A percentile compares a stretch with the other conserved stretches of the same genome.
phyloP scores from a whole-genome alignment of 768 basidiomycete species.

The Rhizopogon vesiculosus region DNA sequence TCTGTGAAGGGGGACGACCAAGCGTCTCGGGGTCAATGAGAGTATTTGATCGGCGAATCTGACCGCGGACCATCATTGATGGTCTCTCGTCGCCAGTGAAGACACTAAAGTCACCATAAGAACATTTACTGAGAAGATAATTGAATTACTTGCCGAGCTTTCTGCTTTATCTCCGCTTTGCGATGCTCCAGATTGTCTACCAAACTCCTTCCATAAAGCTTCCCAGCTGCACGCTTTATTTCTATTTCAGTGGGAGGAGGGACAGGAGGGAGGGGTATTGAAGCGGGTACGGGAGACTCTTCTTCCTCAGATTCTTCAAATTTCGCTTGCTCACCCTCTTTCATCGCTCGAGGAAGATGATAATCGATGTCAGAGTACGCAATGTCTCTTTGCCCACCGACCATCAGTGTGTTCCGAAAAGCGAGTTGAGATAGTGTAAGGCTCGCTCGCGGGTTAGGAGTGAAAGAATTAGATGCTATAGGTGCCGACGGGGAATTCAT shows the following conservation, averaged over 20 bases:
- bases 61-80: slow-evolving; percentile 84
- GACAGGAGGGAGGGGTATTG: slow-evolving; percentile 25
- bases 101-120: slow-evolving; percentile 42
- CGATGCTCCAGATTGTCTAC: slow-evolving; percentile 87
- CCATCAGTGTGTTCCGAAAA: slow-evolving; percentile 75
- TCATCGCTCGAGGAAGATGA: slow-evolving; percentile 62
- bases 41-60: slow-evolving; percentile 52
- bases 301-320: slow-evolving; percentile 37
- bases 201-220: slow-evolving; percentile 80
- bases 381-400: slow-evolving; percentile 62
- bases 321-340: slow-evolving; percentile 76
- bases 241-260: slow-evolving; percentile 27
- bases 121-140: background rate
- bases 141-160: slow-evolving; percentile 61
- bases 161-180: slow-evolving; percentile 77
- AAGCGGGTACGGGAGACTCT: slow-evolving; percentile 27
- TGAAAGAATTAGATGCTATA: slow-evolving; percentile 60
- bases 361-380: slow-evolving; percentile 56
- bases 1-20: slow-evolving; percentile 44
- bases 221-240: slow-evolving; percentile 62
- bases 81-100: slow-evolving; percentile 88
- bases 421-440: slow-evolving; percentile 78
- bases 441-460: slow-evolving; percentile 70
- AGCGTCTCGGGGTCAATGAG: slow-evolving; percentile 70
- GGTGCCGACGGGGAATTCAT: slow-evolving; percentile 32